Conservation (phyloP, 1,284 basidiomycete species). For the Bondarzewia mesenterica region DNA sequence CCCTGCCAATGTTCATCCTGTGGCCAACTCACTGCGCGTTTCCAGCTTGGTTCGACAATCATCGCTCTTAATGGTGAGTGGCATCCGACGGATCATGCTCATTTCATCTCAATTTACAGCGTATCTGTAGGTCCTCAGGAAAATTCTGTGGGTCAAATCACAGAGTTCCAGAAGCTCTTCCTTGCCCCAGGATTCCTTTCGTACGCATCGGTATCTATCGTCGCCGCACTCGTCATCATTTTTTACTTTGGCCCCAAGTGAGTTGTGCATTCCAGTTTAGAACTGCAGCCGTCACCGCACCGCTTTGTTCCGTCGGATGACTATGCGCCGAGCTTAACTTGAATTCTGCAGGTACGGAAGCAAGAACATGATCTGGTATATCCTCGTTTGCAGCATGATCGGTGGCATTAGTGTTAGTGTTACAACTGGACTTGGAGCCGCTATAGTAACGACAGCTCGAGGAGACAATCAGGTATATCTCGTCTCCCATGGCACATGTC, state of each 20-base stretch:
- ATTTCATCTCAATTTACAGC: neutral
- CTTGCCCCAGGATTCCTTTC: conserved; percentile 82
- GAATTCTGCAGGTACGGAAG: conserved; percentile 65
- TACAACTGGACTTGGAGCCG: conserved; percentile 88
- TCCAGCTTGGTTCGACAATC: conserved; percentile 77
- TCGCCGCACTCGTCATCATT: conserved; percentile 56
- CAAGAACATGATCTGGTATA: conserved; percentile 94
- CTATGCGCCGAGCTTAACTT: neutral
- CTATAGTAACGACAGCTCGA: conserved; percentile 81
- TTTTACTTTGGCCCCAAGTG: conserved; percentile 76
- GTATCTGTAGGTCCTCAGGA: conserved; percentile 69
- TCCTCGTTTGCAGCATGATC: conserved; percentile 90
- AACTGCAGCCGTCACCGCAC: neutral
- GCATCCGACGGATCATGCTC: conserved; percentile 1
- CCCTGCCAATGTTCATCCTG: neutral
- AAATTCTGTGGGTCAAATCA: conserved; percentile 74
- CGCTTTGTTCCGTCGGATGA: neutral
- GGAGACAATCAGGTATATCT: conserved; percentile 74
- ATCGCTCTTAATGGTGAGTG: conserved; percentile 67
- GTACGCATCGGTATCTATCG: conserved; percentile 63
- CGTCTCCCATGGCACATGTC: neutral
- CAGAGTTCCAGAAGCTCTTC: conserved; percentile 77
- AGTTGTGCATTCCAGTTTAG: conserved; percentile 13
- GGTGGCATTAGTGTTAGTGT: conserved; percentile 95
- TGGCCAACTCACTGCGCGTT: neutral